phyloP scores from a whole-genome alignment of 2,329 filamentous ascomycete genomes.

The Teratosphaeria epicoccoides region DNA sequence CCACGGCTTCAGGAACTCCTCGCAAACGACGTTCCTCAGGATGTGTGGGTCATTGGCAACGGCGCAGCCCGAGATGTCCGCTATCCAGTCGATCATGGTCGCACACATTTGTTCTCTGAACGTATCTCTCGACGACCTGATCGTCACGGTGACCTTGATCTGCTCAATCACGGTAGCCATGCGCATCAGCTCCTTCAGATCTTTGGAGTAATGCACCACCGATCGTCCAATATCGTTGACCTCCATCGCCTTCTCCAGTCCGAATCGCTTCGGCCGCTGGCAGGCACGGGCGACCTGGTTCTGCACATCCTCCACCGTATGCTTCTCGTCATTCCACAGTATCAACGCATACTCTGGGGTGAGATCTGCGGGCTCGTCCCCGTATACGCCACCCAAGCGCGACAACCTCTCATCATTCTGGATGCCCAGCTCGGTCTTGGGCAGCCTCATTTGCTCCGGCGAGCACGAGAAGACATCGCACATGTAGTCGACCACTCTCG shows the following conservation, averaged over 20 bases:
- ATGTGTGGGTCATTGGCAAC: slow-evolving; percentile 72
- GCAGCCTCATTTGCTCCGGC: slow-evolving; percentile 80
- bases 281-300: slow-evolving; percentile 88
- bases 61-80: slow-evolving; percentile 81
- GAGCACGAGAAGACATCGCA: slow-evolving; percentile 98
- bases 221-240: slow-evolving; percentile 82
- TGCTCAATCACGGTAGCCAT: slow-evolving; percentile 85
- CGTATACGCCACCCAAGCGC: slow-evolving; percentile 61
- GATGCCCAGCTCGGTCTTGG: slow-evolving; percentile 75
- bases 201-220: slow-evolving; percentile 64
- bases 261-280: slow-evolving; percentile 57
- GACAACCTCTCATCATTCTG: slow-evolving; percentile 70
- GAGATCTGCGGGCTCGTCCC: slow-evolving; percentile 45
- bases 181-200: slow-evolving; percentile 60
- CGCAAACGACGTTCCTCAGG: slow-evolving; percentile 71
- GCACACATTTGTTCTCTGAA: slow-evolving; percentile 98
- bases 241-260: slow-evolving; percentile 67
- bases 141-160: slow-evolving; percentile 91
- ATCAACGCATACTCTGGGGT: slow-evolving; percentile 67
- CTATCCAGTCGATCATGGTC: slow-evolving; percentile 93
- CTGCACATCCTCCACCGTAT: slow-evolving; percentile 82
- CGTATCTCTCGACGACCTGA: slow-evolving; percentile 84
- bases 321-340: slow-evolving; percentile 98
- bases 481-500: slow-evolving; percentile 80
- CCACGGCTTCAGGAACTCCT: slow-evolving; percentile 85